Conservation (phyloP, 352 stramenopile genomes). For the Peronosclerospora sorghi region DNA sequence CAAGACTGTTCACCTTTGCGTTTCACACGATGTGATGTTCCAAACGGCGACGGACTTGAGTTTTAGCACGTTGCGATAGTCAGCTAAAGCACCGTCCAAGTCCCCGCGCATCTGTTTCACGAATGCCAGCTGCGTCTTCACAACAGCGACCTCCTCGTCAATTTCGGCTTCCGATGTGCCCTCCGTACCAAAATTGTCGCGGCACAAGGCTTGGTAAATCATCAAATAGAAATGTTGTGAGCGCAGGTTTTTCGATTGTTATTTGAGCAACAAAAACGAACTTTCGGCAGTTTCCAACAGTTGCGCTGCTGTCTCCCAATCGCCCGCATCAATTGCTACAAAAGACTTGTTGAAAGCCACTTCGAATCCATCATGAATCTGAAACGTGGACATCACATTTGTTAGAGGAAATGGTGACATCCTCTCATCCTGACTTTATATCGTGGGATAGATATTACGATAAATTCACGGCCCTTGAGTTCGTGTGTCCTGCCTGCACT, state of each 20-base stretch:
- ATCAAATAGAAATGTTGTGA: conserved; percentile 1
- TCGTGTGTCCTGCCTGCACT: conserved; percentile 46
- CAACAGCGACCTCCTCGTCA: conserved; percentile 59
- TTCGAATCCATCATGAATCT: conserved; percentile 71
- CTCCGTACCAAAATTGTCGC: conserved; percentile 44
- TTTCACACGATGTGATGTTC: background rate
- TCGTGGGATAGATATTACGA: conserved; percentile 15
- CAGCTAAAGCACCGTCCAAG: conserved; percentile 48
- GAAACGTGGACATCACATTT: conserved; percentile 2
- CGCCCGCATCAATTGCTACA: conserved; percentile 47
- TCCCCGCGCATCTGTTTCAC: conserved; percentile 73
- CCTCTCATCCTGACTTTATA: no score
- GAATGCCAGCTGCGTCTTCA: conserved; percentile 63
- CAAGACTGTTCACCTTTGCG: background rate
- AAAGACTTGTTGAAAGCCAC: conserved; percentile 82
- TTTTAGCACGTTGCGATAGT: conserved; percentile 74
- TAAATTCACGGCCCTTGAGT: conserved; percentile 37
- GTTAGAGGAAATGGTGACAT: no score
- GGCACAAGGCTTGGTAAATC: conserved; percentile 41
- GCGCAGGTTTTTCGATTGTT: background rate
- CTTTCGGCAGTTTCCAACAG: conserved; percentile 48
- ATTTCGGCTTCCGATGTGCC: conserved; percentile 43
- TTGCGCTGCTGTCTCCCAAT: conserved; percentile 38
- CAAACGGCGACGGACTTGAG: conserved; percentile 38
- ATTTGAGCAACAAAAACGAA: conserved; percentile 13